Evolutionary conservation across 1,139 yeast species (phyloP).

Genomic region (Suhomyces maxii): DNA sequence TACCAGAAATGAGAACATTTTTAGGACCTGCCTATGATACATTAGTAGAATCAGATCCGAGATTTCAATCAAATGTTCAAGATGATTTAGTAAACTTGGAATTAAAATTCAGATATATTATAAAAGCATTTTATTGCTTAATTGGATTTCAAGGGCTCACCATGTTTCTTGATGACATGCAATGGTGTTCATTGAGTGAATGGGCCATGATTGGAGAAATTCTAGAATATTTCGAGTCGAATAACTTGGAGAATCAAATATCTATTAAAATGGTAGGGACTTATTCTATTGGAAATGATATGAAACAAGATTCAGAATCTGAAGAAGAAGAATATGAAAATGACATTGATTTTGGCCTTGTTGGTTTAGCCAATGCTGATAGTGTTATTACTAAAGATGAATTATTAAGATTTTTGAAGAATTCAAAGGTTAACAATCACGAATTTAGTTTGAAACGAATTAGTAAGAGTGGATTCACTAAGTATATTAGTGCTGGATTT

Average conservation of each 20-base stretch:
- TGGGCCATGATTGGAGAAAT: conserved; percentile 32
- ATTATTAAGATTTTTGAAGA: conserved; percentile 5
- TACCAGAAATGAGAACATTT: conserved; percentile 48
- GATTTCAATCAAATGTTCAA: conserved; percentile 17
- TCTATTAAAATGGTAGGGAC: conserved; percentile 22
- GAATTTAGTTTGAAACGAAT: conserved; percentile 12
- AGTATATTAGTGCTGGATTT: conserved; percentile 13
- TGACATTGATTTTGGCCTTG: not conserved
- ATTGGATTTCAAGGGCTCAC: conserved; percentile 48
- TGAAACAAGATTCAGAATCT: not conserved
- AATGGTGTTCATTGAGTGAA: conserved; percentile 41
- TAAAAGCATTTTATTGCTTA: conserved; percentile 44
- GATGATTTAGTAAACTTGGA: conserved; percentile 34
- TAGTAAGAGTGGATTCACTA: conserved; percentile 8
- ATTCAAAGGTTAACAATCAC: conserved; percentile 6
- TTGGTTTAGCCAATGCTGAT: not conserved
- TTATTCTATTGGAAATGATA: conserved; percentile 8
- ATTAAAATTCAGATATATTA: conserved; percentile 42
- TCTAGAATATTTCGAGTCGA: conserved; percentile 23
- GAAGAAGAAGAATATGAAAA: not conserved
- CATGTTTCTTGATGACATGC: conserved; percentile 49
- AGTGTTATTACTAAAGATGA: conserved; percentile 6
- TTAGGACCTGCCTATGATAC: conserved; percentile 46
- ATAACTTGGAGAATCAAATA: conserved; percentile 17
- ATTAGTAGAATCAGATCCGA: conserved; percentile 12